Conservation (phyloP, 2,329 filamentous ascomycete genomes). For the Arthrobotrys sinensis region DNA sequence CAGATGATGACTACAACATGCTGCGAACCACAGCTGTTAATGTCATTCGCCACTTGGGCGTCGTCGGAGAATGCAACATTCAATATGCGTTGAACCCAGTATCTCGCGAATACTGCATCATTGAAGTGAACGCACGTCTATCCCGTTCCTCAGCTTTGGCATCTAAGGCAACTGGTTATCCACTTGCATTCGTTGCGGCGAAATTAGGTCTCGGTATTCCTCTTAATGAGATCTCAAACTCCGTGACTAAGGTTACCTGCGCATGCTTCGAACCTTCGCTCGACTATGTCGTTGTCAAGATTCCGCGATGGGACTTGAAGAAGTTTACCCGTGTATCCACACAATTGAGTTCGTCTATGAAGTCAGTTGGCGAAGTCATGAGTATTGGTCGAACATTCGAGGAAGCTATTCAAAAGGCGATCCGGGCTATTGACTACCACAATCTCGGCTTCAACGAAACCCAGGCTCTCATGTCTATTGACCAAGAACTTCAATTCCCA, state of each 20-base stretch:
- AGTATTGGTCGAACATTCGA: slow-evolving; percentile 96
- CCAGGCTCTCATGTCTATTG: slow-evolving; percentile 91
- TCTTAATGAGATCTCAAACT: slow-evolving; percentile 95
- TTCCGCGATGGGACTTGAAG: slow-evolving; percentile 98
- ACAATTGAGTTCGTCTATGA: slow-evolving; percentile 97
- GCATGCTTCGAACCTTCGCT: slow-evolving; percentile 98
- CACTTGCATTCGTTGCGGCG: slow-evolving; percentile 94
- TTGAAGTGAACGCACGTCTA: slow-evolving; percentile 97
- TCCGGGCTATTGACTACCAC: slow-evolving; percentile 93
- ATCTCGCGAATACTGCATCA: slow-evolving; percentile 97
- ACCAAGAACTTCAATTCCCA: slow-evolving; percentile 94
- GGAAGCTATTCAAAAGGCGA: slow-evolving; percentile 98
- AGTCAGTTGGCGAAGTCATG: slow-evolving; percentile 99
- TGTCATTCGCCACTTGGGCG: slow-evolving; percentile 95
- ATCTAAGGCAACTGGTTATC: slow-evolving; percentile 97
- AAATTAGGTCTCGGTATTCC: slow-evolving; percentile 96
- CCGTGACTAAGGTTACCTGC: slow-evolving; percentile 93
- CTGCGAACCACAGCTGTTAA: slow-evolving; percentile 96
- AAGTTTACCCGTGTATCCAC: slow-evolving; percentile 98
- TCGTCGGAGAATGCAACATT: slow-evolving; percentile 99
- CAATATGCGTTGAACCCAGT: slow-evolving; percentile 97
- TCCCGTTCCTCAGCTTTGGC: slow-evolving; percentile 95
- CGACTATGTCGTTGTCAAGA: slow-evolving; percentile 98
- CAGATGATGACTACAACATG: slow-evolving; percentile 99
- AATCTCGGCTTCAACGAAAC: slow-evolving; percentile 96